Conservation (phyloP, 768 basidiomycete genomes). For the Dentipellis sp. region DNA sequence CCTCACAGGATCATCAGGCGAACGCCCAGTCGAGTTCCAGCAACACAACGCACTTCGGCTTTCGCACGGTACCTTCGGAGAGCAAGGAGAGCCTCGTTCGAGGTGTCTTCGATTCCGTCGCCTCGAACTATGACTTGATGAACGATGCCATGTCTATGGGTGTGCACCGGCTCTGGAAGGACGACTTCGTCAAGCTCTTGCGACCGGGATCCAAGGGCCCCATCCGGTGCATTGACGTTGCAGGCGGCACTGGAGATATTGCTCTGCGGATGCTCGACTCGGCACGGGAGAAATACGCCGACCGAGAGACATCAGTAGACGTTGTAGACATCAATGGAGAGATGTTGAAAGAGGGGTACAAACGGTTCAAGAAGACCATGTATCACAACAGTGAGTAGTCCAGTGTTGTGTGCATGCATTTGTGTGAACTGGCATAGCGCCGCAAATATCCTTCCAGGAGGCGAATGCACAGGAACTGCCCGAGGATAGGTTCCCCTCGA, state of each 20-base stretch:
- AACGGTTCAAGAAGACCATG: slow-evolving; percentile 92
- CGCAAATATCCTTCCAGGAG: slow-evolving; percentile 87
- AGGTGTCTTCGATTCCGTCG: slow-evolving; percentile 91
- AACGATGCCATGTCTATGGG: slow-evolving; percentile 99
- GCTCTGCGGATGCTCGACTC: slow-evolving; percentile 89
- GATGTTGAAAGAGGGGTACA: slow-evolving; percentile 49
- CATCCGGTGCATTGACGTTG: slow-evolving; percentile 84
- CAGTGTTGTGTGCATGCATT: neutral
- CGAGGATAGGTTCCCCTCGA: slow-evolving; percentile 55
- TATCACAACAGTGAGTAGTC: slow-evolving; percentile 82
- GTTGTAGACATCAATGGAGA: slow-evolving; percentile 92
- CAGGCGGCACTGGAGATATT: slow-evolving; percentile 97
- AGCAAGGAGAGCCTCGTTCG: slow-evolving; percentile 87
- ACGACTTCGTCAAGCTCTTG: slow-evolving; percentile 69
- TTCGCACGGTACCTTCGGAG: slow-evolving; percentile 78
- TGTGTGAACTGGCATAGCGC: slow-evolving; percentile 40
- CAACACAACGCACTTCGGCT: slow-evolving; percentile 84
- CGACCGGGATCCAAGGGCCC: slow-evolving; percentile 71
- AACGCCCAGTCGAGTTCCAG: slow-evolving; percentile 5
- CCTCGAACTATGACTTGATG: slow-evolving; percentile 94
- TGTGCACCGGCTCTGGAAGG: slow-evolving; percentile 96
- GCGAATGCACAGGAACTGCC: slow-evolving; percentile 85
- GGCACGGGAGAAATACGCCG: slow-evolving; percentile 80
- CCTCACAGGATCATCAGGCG: neutral
- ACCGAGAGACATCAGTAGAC: slow-evolving; percentile 82